Conservation (phyloP, 2,329 filamentous ascomycete genomes). For the Amauroascus niger region DNA sequence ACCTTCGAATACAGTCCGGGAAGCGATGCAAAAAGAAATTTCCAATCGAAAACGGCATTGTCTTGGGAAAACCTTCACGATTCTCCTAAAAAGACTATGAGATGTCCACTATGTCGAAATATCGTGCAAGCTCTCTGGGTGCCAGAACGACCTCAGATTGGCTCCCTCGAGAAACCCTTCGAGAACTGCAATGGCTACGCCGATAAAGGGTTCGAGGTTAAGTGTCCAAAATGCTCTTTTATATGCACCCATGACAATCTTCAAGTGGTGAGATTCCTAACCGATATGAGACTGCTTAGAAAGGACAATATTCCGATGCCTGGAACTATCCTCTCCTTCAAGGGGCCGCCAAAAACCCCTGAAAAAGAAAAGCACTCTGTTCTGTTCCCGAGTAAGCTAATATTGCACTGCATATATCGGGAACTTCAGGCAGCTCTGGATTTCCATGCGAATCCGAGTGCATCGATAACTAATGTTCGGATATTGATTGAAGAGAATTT, state of each 20-base stretch:
- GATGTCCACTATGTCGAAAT: conserved; percentile 48
- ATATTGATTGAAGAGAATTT: conserved; percentile 43
- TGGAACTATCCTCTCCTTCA: conserved; percentile 53
- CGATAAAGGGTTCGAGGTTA: conserved; percentile 39
- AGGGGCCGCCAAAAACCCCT: conserved; percentile 41
- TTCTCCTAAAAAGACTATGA: conserved; percentile 38
- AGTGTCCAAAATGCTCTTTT: conserved; percentile 45
- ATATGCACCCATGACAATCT: conserved; percentile 50
- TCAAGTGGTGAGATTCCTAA: conserved; percentile 52
- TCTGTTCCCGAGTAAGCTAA: conserved; percentile 50
- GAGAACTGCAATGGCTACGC: conserved; percentile 26
- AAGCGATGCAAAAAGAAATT: conserved; percentile 38
- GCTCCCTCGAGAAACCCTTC: conserved; percentile 22
- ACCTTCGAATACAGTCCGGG: conserved; percentile 49
- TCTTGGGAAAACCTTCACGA: conserved; percentile 54
- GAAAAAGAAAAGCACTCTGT: conserved; percentile 21
- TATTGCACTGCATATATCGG: conserved; percentile 41
- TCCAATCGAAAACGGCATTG: conserved; percentile 41
- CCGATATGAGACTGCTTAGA: conserved; percentile 46
- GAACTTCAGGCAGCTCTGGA: conserved; percentile 37
- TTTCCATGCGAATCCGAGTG: conserved; percentile 21
- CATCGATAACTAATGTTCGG: conserved; percentile 46
- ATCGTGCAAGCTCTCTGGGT: conserved; percentile 51
- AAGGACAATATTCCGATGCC: conserved; percentile 49
- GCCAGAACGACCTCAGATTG: conserved; percentile 23